phyloP scores from a whole-genome alignment of 352 stramenopile genomes.

The Globisporangium cederbergense region DNA sequence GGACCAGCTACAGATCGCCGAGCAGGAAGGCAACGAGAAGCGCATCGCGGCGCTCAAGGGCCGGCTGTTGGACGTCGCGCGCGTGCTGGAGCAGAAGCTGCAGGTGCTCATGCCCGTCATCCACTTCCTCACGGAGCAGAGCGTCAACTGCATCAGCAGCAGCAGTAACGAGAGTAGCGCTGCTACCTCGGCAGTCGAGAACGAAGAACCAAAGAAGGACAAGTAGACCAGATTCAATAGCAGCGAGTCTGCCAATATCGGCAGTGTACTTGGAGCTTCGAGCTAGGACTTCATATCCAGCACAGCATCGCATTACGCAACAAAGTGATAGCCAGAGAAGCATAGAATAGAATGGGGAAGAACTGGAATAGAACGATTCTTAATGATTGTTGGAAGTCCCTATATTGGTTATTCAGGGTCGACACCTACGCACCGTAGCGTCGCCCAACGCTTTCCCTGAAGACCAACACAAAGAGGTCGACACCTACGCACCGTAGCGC shows the following conservation, averaged over 20 bases:
- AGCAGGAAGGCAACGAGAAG: constrained; percentile 41
- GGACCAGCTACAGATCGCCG: constrained; percentile 42
- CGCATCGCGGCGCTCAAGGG: constrained; percentile 48
- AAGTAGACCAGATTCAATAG: constrained; percentile 21
- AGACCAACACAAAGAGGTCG: constrained; percentile 68
- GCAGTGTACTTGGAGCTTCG: no score
- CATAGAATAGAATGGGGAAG: not conserved
- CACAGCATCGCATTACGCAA: not conserved
- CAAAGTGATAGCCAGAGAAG: not conserved
- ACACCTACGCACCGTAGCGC: constrained; percentile 89
- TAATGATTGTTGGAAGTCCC: constrained; percentile 14
- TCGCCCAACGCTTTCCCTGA: constrained; percentile 77
- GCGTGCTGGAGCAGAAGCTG: constrained; percentile 55
- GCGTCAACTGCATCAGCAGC: constrained; percentile 40
- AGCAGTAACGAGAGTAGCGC: constrained; percentile 17
- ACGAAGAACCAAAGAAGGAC: constrained; percentile 40
- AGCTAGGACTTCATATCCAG: no score
- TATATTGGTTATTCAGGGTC: constrained; percentile 55
- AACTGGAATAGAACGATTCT: not conserved
- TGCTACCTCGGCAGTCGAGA: not conserved
- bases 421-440: constrained; percentile 91
- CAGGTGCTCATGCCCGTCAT: constrained; percentile 52
- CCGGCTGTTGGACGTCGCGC: constrained; percentile 50
- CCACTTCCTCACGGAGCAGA: constrained; percentile 57
- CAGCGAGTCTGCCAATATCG: no score